A percentile compares a stretch with the other conserved stretches of the same genome.
Evolutionary conservation across 106 monocot genomes (phyloP).

Genomic region (Posidonia australis): DNA sequence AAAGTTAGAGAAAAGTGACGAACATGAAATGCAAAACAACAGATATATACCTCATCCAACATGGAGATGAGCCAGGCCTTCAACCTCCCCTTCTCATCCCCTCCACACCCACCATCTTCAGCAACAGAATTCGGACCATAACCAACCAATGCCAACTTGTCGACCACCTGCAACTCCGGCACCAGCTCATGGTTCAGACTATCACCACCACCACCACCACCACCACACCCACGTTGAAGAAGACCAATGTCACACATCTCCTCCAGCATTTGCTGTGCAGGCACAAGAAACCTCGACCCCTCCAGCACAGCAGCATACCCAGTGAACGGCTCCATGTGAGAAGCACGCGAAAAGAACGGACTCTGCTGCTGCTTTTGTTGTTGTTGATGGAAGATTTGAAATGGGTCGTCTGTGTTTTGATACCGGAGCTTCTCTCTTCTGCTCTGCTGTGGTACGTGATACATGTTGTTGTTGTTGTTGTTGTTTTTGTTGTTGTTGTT

Average conservation of each 20-base stretch:
- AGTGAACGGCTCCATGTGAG: conserved; percentile 42
- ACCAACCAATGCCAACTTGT: neutral
- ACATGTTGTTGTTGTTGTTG: conserved; percentile 8
- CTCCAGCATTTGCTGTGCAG: conserved; percentile 51
- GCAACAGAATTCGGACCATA: no score
- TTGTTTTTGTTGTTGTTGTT: neutral
- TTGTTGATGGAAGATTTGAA: neutral
- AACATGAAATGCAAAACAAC: no score
- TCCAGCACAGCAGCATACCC: conserved; percentile 57
- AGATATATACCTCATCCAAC: conserved; percentile 84
- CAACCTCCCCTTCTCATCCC: conserved; percentile 51
- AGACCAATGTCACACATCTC: conserved; percentile 32
- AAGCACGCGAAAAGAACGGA: neutral
- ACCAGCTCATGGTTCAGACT: neutral
- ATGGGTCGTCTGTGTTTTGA: conserved; percentile 12
- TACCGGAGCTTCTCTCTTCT: conserved; percentile 66
- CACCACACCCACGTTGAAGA: neutral
- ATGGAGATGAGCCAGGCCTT: conserved; percentile 61
- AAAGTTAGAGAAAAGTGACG: no score
- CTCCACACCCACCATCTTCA: no score
- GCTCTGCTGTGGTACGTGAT: conserved; percentile 73
- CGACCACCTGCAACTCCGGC: neutral
- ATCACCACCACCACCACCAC: neutral
- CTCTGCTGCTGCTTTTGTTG: neutral
- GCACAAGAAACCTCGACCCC: conserved; percentile 51